Conservation (phyloP, 228 moss, liverwort and hornwort species). For the Sphagnum fallax region DNA sequence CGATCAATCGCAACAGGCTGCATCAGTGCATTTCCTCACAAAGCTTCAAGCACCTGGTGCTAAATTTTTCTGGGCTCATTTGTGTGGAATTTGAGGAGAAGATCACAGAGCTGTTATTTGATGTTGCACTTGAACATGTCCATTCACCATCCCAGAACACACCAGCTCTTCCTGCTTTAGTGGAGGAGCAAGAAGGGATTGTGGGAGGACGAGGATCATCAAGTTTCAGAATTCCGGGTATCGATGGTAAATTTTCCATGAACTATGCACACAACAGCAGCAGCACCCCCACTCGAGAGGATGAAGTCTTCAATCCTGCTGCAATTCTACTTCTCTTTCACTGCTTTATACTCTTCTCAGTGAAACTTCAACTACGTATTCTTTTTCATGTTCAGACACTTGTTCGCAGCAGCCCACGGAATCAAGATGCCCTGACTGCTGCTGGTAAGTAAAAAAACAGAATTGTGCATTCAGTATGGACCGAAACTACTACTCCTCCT, state of each 20-base stretch:
- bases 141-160: slow-evolving; percentile 40
- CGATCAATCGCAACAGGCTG: slow-evolving; percentile 62
- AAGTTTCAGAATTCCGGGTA: slow-evolving; percentile 25
- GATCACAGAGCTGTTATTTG: slow-evolving; percentile 53
- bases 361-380: slow-evolving; percentile 52
- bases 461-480: too few species aligned
- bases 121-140: slow-evolving; percentile 63
- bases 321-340: slow-evolving; percentile 66
- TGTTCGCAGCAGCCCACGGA: slow-evolving; percentile 55
- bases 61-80: slow-evolving; percentile 46
- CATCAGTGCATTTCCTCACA: slow-evolving; percentile 70
- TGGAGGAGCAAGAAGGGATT: background rate
- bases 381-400: slow-evolving; percentile 59
- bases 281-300: slow-evolving; percentile 5
- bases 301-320: slow-evolving; percentile 61
- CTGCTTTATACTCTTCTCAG: slow-evolving; percentile 50
- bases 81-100: slow-evolving; percentile 62
- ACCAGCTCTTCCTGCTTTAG: slow-evolving; percentile 21
- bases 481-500: too few species aligned
- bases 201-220: slow-evolving; percentile 17
- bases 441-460: slow-evolving; percentile 36
- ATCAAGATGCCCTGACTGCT: slow-evolving; percentile 81
- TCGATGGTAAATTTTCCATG: slow-evolving; percentile 17
- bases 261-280: slow-evolving; percentile 7
- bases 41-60: slow-evolving; percentile 45